phyloP scores from a whole-genome alignment of 345 rosid genomes.

The Eucalyptus pumila region DNA sequence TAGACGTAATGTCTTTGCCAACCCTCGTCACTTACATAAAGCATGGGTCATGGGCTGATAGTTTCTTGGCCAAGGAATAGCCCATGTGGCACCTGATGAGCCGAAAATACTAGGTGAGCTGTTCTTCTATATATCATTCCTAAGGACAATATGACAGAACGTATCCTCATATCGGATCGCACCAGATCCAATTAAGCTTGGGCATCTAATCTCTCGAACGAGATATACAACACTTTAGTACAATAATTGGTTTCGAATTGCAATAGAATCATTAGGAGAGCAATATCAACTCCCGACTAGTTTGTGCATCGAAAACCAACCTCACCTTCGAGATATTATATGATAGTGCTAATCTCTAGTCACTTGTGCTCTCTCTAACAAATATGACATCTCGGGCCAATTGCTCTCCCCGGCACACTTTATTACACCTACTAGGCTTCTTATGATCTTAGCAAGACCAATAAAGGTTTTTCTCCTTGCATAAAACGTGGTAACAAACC shows the following conservation, averaged over 20 bases:
- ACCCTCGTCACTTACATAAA: not conserved
- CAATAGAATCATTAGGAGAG: not conserved
- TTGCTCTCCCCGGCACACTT: not conserved
- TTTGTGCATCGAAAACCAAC: not conserved
- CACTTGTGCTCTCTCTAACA: not conserved
- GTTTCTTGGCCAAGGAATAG: not conserved
- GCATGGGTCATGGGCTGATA: not conserved
- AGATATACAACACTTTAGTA: not conserved
- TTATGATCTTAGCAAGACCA: not conserved
- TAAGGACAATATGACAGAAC: too few relatives aligned
- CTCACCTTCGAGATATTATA: too few relatives aligned
- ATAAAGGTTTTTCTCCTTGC: not conserved
- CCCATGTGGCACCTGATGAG: not conserved
- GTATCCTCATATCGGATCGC: accelerated
- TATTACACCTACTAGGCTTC: not conserved
- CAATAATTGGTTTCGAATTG: too few relatives aligned
- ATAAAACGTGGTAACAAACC: not conserved
- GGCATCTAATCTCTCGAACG: not conserved
- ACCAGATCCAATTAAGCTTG: not conserved
- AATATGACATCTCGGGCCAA: not conserved
- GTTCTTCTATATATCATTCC: too few relatives aligned
- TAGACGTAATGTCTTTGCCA: not conserved
- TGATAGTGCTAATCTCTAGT: not conserved
- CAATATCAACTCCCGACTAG: too few relatives aligned
- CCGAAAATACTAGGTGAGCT: too few relatives aligned